These are phyloP conservation scores for Pochonia chlamydosporia DNA, from an alignment of 2,329 filamentous ascomycete genomes.

Conservation along the genomic window DNA sequence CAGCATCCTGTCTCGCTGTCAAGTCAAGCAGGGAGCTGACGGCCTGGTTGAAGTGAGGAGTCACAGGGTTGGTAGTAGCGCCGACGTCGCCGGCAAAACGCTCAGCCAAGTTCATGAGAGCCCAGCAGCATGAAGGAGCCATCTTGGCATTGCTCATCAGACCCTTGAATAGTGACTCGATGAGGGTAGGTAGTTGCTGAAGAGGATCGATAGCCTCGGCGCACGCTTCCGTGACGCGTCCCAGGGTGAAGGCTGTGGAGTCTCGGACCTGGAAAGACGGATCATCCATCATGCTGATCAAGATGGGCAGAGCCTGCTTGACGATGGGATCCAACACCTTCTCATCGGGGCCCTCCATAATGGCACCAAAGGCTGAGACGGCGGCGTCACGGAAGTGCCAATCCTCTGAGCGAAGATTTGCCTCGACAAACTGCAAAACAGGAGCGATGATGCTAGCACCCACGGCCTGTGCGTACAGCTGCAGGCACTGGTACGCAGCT, in stretches of 20 bases:
- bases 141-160: constrained; percentile 91
- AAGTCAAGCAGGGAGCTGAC: constrained; percentile 79
- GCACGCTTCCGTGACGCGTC: constrained; percentile 91
- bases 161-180: constrained; percentile 83
- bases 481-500: constrained; percentile 92
- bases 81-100: constrained; percentile 86
- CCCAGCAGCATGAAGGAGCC: constrained; percentile 98
- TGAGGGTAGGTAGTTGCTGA: constrained; percentile 76
- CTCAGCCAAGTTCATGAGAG: constrained; percentile 95
- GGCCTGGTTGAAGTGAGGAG: constrained; percentile 88
- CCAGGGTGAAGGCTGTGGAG: constrained; percentile 91
- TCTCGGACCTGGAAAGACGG: constrained; percentile 85
- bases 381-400: constrained; percentile 95
- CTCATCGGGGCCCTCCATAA: constrained; percentile 97
- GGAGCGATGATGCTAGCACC: constrained; percentile 76
- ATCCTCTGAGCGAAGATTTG: constrained; percentile 81
- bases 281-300: constrained; percentile 91
- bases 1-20: constrained; percentile 75
- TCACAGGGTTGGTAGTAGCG: constrained; percentile 72
- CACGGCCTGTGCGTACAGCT: constrained; percentile 91
- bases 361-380: constrained; percentile 94
- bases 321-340: constrained; percentile 88
- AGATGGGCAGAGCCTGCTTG: constrained; percentile 86
- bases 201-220: constrained; percentile 85
- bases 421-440: constrained; percentile 87